Evolutionary conservation across 208 protist genomes (phyloP), one percentile per base, ranked within the genome.

Genomic region (Leishmania lainsoni): DNA sequence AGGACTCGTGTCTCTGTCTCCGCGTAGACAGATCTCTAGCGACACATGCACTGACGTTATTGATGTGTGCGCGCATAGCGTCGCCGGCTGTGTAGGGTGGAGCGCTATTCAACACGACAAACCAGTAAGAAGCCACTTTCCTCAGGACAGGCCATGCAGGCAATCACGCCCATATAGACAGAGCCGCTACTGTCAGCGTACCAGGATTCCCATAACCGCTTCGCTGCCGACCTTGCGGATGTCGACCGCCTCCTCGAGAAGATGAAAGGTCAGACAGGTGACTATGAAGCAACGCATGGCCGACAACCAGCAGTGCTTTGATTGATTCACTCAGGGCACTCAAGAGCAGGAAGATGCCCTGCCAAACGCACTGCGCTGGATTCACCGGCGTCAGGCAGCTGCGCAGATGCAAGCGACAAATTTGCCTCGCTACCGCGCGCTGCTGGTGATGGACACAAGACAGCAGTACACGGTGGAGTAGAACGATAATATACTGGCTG

Each of bases 121-220:
- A 22, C 45, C 16, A 5, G 32, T 29, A 29, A 17, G 22, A 16
- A 73, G 26, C 45, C 42, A 5, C 10, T 14, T 54, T 35, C 26
- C 9, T 48, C 26, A 73, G 9, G 69, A 73, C 39, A 16, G 26
- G 45, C 26, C 26, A 75, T 75, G 42, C 48, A 35, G 12, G 29
- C 29, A 10, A n/a, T 52, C 51, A 9, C 51, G 29, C 51, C 52
- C 10, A 22, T 48, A n/a, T n/a, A 75, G 81, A 65, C 51, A 45
- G 65, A 75, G 54, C 29, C 66, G 75, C 75, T 76, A n/a, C 39
- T 79, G 51, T 56, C 52, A 45, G 65, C 54, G n/a, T 79, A 83
- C 75, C 74, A 83, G 45, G 59, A 71, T 68, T 79, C 52, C 3
- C 56, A 75, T 22, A 32, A 61, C 54, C 69, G 42, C 63, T 68